Evolutionary conservation across 2,329 filamentous ascomycete species (phyloP), one percentile per base, ranked within the genome.

Genomic region (Penicillium sp.): DNA sequence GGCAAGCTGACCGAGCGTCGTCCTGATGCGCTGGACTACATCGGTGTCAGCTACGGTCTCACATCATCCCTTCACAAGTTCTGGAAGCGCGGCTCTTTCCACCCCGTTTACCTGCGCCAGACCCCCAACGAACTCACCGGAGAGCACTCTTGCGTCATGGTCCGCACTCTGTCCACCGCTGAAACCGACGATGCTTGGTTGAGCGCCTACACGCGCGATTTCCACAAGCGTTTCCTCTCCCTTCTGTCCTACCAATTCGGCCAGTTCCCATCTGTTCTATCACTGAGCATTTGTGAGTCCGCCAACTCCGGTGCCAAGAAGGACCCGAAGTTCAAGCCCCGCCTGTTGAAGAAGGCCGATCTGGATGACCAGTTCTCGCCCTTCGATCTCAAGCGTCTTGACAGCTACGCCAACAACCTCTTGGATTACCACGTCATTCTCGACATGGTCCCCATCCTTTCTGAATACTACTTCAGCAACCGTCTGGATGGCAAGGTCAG

Each of bases 111-210:
- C 67, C 82, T 99, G 13, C 85, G 94, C 32, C 94, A 99, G 77
- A 99, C 95, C 2, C 82, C 94, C 48, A 99, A 97, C 70, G 94
- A 97, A 53, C 81, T 99, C 43, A 99, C 95, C 0, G 94, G 94
- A 51, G 94, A 99, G 75, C 94, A 99, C 72, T 96, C 94, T 0
- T 97, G 92, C 70, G 93, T 99, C 27, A 99, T 99, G 95, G 82
- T 99, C 45, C 86, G 91, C 53, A 89, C 92, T 1, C 81, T 99
- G 3, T 32, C 50, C 6, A 73, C 79, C 47, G 74, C 75, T 0
- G 76, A 78, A 24, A 71, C 75, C 27, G 86, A 86, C 40, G 91
- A 96, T 62, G 85, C 84, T 66, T 97, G 94, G 94, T 85, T 97
- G 0, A 90, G 90, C 14, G 91, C 92, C 2, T 99, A 95, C 68